These are phyloP conservation scores for Aspergillus intermedius DNA, from an alignment of 2,329 filamentous ascomycete genomes.

Conservation along the genomic window DNA sequence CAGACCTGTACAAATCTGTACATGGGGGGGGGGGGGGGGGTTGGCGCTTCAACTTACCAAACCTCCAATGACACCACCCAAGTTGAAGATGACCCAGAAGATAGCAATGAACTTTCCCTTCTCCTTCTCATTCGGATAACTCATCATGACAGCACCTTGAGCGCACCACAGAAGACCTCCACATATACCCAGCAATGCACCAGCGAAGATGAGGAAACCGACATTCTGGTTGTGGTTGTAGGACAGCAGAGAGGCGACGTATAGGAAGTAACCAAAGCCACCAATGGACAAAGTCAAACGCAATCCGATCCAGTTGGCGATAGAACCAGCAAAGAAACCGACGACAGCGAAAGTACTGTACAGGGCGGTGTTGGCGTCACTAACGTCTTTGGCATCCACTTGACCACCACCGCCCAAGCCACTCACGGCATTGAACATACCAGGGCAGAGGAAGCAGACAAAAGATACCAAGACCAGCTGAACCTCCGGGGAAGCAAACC, in stretches of 20 bases:
- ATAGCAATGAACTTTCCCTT: slow-evolving; percentile 86
- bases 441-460: slow-evolving; percentile 65
- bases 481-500: slow-evolving; percentile 66
- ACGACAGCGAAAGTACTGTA: slow-evolving; percentile 65
- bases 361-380: slow-evolving; percentile 63
- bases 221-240: slow-evolving; percentile 46
- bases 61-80: slow-evolving; percentile 81
- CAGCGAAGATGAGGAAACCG: slow-evolving; percentile 45
- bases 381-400: slow-evolving; percentile 51
- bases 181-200: slow-evolving; percentile 45
- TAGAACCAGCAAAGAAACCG: slow-evolving; percentile 55
- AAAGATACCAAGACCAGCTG: slow-evolving; percentile 67
- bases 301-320: slow-evolving; percentile 41
- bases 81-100: slow-evolving; percentile 95
- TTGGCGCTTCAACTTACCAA: slow-evolving; percentile 45
- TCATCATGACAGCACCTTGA: slow-evolving; percentile 58
- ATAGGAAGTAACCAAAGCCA: slow-evolving; percentile 45
- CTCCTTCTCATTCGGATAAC: slow-evolving; percentile 70
- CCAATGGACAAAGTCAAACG: slow-evolving; percentile 40
- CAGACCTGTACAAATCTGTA: no score
- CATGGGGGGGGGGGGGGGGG: no score
- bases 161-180: slow-evolving; percentile 47
- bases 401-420: slow-evolving; percentile 61
- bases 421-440: slow-evolving; percentile 64
- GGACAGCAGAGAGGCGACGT: slow-evolving; percentile 44